Conservation (phyloP, 805 yeast genomes). For the Komagataella kurtzmanii region DNA sequence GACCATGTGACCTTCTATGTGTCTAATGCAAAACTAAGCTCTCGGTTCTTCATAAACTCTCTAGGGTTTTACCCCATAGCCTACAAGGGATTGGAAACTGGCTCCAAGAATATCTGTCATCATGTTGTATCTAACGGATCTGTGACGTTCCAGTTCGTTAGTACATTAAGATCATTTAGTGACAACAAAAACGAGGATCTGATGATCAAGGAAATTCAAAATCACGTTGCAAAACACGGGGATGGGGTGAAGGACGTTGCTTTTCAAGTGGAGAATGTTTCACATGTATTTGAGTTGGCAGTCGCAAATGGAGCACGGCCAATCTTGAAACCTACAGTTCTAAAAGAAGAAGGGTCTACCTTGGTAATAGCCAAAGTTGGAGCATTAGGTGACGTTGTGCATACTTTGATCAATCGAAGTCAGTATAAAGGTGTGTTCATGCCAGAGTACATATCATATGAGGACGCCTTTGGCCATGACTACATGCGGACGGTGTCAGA, state of each 20-base stretch:
- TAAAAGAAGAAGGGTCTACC: conserved; percentile 33
- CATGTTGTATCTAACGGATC: conserved; percentile 50
- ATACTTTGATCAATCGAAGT: conserved; percentile 45
- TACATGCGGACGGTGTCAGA: not conserved
- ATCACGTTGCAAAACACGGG: conserved; percentile 45
- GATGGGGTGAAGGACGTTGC: conserved; percentile 75
- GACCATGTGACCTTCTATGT: conserved; percentile 60
- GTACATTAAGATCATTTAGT: conserved; percentile 15
- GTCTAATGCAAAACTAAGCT: conserved; percentile 56
- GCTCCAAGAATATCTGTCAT: conserved; percentile 36
- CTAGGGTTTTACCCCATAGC: conserved; percentile 59
- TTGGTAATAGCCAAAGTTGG: conserved; percentile 38
- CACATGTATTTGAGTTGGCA: conserved; percentile 30
- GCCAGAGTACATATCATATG: conserved; percentile 28
- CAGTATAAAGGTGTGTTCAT: conserved; percentile 29
- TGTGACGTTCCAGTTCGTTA: conserved; percentile 33
- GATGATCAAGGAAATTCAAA: conserved; percentile 21
- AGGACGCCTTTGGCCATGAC: conserved; percentile 2
- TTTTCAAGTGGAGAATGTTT: conserved; percentile 43
- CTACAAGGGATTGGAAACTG: conserved; percentile 56
- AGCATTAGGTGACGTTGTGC: conserved; percentile 51
- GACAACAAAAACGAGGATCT: not conserved
- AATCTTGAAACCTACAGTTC: conserved; percentile 13
- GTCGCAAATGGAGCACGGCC: conserved; percentile 36
- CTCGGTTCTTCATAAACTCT: conserved; percentile 35